Conservation (phyloP, 192 early-diverging fungal species). For the Coemansia sp. region DNA sequence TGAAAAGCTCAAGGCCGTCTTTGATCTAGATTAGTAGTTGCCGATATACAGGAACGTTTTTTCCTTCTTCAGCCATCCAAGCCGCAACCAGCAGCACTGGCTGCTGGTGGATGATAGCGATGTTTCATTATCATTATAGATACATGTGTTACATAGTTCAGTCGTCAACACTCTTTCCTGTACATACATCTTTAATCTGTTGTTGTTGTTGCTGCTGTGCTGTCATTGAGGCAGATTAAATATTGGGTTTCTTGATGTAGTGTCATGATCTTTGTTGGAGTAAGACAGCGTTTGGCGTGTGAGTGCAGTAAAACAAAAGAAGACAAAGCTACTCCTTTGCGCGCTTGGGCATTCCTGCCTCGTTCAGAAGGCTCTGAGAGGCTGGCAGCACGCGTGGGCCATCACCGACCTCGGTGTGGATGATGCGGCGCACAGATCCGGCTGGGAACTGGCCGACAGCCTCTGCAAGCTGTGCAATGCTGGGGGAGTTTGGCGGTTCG, state of each 20-base stretch:
- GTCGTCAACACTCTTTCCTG: too few species aligned
- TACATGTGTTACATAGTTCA: too few species aligned
- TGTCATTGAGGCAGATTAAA: too few species aligned
- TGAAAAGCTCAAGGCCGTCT: conserved; percentile 57
- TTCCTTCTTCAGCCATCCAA: too few species aligned
- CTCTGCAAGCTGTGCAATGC: conserved; percentile 31
- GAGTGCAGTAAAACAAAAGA: not conserved
- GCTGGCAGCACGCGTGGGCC: conserved; percentile 76
- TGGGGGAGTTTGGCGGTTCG: conserved; percentile 12
- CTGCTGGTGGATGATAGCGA: too few species aligned
- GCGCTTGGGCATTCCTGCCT: conserved; percentile 49
- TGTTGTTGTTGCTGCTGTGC: too few species aligned
- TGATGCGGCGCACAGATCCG: conserved; percentile 81
- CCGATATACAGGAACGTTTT: not conserved
- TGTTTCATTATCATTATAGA: too few species aligned
- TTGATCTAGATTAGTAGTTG: conserved; percentile 40
- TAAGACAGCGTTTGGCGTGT: too few species aligned
- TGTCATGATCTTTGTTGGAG: too few species aligned
- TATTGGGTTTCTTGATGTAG: too few species aligned
- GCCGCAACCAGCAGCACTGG: too few species aligned
- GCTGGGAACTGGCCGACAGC: conserved; percentile 53
- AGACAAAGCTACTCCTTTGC: conserved; percentile 13
- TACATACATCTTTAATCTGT: too few species aligned
- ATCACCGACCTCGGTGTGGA: conserved; percentile 89
- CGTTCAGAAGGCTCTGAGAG: conserved; percentile 40